phyloP scores from a whole-genome alignment of 2,329 filamentous ascomycete species.

The Knufia fluminis region DNA sequence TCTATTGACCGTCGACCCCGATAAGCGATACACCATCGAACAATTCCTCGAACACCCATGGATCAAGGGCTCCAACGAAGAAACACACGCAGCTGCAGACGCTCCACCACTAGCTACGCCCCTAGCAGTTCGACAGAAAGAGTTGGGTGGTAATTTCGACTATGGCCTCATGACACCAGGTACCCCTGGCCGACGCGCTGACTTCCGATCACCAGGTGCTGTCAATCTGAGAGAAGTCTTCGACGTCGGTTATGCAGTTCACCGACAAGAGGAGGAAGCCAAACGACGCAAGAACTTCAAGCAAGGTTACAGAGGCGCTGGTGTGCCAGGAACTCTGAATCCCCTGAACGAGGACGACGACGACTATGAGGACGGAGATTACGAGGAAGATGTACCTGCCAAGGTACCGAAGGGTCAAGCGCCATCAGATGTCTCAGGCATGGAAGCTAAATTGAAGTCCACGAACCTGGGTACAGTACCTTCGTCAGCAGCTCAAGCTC shows the following conservation, averaged over 20 bases:
- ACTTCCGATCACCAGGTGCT: slow-evolving; percentile 91
- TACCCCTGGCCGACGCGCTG: slow-evolving; percentile 54
- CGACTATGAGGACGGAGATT: slow-evolving; percentile 57
- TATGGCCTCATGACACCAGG: slow-evolving; percentile 44
- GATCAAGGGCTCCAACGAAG: slow-evolving; percentile 65
- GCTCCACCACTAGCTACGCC: slow-evolving; percentile 65
- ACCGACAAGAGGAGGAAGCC: slow-evolving; percentile 89
- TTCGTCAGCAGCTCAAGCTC: slow-evolving; percentile 53
- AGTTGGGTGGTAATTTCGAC: slow-evolving; percentile 42
- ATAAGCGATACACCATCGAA: slow-evolving; percentile 85
- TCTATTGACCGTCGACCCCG: slow-evolving; percentile 85
- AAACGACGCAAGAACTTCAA: slow-evolving; percentile 80
- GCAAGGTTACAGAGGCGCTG: slow-evolving; percentile 56
- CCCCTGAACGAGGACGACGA: slow-evolving; percentile 57
- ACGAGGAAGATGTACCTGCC: slow-evolving; percentile 39
- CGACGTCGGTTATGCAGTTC: slow-evolving; percentile 95
- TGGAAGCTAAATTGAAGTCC: slow-evolving; percentile 82
- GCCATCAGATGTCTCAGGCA: slow-evolving; percentile 53
- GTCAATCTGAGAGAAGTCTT: slow-evolving; percentile 96
- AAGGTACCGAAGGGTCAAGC: slow-evolving; percentile 60
- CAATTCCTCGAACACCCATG: slow-evolving; percentile 94
- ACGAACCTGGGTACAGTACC: slow-evolving; percentile 57
- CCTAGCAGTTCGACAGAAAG: slow-evolving; percentile 50
- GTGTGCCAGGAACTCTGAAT: slow-evolving; percentile 49
- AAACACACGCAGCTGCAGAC: slow-evolving; percentile 57